Evolutionary conservation across 805 yeast genomes (phyloP), one percentile per base, ranked within the genome.

Genomic region (Candida verbasci): DNA sequence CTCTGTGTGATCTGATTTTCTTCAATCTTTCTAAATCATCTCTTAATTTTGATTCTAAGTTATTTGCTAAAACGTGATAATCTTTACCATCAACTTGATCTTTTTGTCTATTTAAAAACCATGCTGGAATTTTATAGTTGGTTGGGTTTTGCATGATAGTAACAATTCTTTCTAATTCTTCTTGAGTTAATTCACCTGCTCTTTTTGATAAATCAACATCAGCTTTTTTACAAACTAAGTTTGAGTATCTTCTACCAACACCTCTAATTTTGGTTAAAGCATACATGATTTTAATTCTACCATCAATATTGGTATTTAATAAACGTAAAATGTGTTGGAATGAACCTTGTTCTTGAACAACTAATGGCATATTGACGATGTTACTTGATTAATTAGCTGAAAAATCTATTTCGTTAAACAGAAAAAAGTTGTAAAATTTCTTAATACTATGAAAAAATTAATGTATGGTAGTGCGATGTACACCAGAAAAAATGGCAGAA

Each of bases 281-380:
- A 86, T 89, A 94, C 93, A 93, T 94, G 75, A 93, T 82, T 84
- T 93, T 93, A 82, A 91, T 91, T 88, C 95, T 89, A 85, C 99
- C 99, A 76, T 93, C 99, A 72, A 93, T 97, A 89, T 93, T 93
- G 78, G 99, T 93, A 88, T 94, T 93, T 78, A 93, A 87, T 80
- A 93, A 86, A 91, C 97, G 98, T 80, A 93, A 86, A 80, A 93
- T 93, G 94, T 93, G 99, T 80, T 94, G 98, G 95, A 94, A 93
- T 73, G 93, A 86, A 74, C 95, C 96, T 78, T 86, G 83, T 80
- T 93, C 98, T 78, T 86, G 93, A 74, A 93, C 93, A 76, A 88
- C 96, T 81, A 87, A 82, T 71, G 96, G 85, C 96, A 86, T 86
- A 59, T 35, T 78, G 41, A 27, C 22, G 22, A 20, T 20, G 22